A percentile compares a stretch with the other conserved stretches of the same genome.
Evolutionary conservation across 306 rosid genomes (phyloP).

Genomic region (Quercus robur): DNA sequence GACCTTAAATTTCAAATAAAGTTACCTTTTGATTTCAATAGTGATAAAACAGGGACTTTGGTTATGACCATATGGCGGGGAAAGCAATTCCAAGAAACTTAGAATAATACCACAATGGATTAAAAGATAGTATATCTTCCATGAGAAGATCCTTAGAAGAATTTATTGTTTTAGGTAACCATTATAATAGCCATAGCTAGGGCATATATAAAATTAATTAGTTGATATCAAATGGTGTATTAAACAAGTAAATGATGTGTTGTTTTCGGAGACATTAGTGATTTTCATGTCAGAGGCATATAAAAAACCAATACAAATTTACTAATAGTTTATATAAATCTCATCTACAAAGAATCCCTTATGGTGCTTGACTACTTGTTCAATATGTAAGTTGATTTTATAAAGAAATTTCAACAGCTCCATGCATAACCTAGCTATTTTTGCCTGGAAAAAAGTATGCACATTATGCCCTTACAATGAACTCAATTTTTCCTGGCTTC

Average conservation of each 20-base stretch:
- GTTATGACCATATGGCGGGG: background rate
- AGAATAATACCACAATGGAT: background rate
- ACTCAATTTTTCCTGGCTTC: conserved; percentile 22
- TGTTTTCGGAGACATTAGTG: too few relatives aligned
- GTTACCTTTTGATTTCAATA: too few relatives aligned
- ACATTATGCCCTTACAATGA: background rate
- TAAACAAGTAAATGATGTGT: background rate
- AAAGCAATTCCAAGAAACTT: background rate
- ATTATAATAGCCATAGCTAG: background rate
- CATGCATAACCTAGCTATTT: background rate
- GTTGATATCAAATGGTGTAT: background rate
- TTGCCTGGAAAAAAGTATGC: background rate
- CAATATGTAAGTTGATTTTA: background rate
- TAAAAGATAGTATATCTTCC: background rate
- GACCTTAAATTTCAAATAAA: too few relatives aligned
- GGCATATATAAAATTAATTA: background rate
- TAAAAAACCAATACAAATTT: too few relatives aligned
- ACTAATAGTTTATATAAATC: too few relatives aligned
- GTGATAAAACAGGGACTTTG: too few relatives aligned
- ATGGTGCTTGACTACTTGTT: background rate
- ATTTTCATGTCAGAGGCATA: too few relatives aligned
- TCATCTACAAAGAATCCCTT: too few relatives aligned
- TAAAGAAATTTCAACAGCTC: background rate
- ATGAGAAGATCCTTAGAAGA: too few relatives aligned
- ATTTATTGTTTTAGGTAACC: too few relatives aligned